These are phyloP conservation scores for Aspergillus avenaceus DNA, from an alignment of 495 filamentous ascomycete genomes.

Conservation along the genomic window DNA sequence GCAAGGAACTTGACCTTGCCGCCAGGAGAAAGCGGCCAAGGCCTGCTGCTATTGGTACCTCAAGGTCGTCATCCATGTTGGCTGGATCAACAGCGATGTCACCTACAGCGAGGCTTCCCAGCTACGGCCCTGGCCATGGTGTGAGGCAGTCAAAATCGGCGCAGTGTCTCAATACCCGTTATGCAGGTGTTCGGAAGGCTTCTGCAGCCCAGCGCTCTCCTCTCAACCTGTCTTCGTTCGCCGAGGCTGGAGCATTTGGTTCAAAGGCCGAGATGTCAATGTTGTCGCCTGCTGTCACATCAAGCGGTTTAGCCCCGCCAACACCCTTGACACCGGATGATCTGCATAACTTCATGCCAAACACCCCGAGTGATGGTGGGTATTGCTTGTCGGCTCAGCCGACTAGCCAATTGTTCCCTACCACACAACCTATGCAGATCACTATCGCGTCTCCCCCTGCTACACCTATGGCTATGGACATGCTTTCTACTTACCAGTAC, in stretches of 20 bases:
- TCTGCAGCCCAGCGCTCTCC: slow-evolving; percentile 50
- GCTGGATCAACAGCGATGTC: slow-evolving; percentile 40
- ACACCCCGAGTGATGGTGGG: slow-evolving; percentile 33
- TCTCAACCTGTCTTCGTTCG: slow-evolving; percentile 46
- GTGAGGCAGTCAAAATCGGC: slow-evolving; percentile 54
- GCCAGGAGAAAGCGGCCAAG: slow-evolving; percentile 51
- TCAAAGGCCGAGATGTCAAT: slow-evolving; percentile 36
- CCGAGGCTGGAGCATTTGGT: slow-evolving; percentile 39
- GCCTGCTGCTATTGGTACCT: slow-evolving; percentile 50
- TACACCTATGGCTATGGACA: slow-evolving; percentile 40
- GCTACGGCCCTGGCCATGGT: slow-evolving; percentile 31
- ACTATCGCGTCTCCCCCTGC: slow-evolving; percentile 45
- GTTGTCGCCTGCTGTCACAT: slow-evolving; percentile 37
- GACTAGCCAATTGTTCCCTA: slow-evolving; percentile 34
- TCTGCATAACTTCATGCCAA: slow-evolving; percentile 40
- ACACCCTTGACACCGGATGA: slow-evolving; percentile 46
- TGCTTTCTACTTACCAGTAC: slow-evolving; percentile 35
- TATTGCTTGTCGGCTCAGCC: slow-evolving; percentile 41
- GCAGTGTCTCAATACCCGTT: slow-evolving; percentile 44
- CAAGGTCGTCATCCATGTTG: slow-evolving; percentile 31
- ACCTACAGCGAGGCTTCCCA: slow-evolving; percentile 33
- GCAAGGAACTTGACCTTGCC: slow-evolving; percentile 49
- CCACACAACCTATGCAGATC: slow-evolving; percentile 42
- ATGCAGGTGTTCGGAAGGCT: slow-evolving; percentile 49
- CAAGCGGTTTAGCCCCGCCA: slow-evolving; percentile 38